Conservation (phyloP, 139 green algal species). For the Astrephomene gubernaculifera region DNA sequence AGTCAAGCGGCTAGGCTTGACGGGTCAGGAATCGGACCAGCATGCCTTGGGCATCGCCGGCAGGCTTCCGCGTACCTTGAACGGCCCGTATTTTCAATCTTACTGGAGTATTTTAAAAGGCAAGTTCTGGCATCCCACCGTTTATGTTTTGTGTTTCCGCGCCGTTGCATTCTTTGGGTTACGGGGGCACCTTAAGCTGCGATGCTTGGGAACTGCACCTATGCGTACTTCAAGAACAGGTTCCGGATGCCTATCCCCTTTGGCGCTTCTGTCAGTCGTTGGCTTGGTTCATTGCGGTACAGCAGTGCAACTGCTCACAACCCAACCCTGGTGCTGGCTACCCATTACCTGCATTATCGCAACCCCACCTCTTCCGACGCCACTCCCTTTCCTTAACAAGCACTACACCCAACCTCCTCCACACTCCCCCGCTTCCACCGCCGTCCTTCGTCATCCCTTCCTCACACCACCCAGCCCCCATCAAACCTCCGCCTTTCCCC, state of each 20-base stretch:
- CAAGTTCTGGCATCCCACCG: background rate
- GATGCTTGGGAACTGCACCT: background rate
- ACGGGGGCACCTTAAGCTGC: too few species aligned
- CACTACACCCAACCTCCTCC: background rate
- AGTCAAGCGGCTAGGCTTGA: background rate
- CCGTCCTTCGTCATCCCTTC: too few species aligned
- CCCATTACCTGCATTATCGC: too few species aligned
- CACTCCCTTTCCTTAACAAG: background rate
- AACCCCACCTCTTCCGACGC: too few species aligned
- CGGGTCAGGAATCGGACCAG: background rate
- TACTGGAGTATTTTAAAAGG: conserved; percentile 34
- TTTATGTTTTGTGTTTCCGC: background rate
- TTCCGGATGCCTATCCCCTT: background rate
- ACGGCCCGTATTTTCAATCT: background rate
- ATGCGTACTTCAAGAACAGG: background rate
- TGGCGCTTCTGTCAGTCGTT: background rate
- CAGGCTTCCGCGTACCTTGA: background rate
- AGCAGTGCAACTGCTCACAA: too few species aligned
- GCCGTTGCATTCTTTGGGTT: background rate
- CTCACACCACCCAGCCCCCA: too few species aligned
- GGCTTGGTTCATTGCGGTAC: too few species aligned
- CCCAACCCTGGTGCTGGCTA: too few species aligned
- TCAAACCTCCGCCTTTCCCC: too few species aligned
- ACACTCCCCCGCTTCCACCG: background rate
- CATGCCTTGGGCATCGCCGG: background rate